Conservation (phyloP, 768 basidiomycete genomes). For the Mycena vitilis region DNA sequence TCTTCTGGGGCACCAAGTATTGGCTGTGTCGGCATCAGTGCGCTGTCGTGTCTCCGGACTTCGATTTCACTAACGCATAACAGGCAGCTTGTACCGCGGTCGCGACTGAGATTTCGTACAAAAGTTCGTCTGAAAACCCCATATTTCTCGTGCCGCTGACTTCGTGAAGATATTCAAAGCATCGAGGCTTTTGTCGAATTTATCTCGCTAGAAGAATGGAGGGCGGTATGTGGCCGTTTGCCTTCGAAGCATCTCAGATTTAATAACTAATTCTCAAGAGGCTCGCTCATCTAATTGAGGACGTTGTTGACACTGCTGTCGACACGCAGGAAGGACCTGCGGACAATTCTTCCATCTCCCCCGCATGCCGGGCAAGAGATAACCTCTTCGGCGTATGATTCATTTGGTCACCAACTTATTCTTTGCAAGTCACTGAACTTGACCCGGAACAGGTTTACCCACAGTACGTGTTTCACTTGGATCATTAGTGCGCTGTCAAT, state of each 20-base stretch:
- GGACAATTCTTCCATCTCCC: slow-evolving; percentile 8
- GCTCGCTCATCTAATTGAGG: slow-evolving; percentile 22
- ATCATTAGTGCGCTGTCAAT: not conserved
- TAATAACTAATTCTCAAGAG: slow-evolving; percentile 1
- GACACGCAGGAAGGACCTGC: slow-evolving; percentile 24
- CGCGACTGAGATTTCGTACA: slow-evolving; percentile 30
- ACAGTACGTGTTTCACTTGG: slow-evolving; percentile 16
- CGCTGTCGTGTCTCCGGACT: not conserved
- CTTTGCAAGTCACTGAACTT: not conserved
- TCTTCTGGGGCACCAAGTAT: slow-evolving; percentile 22
- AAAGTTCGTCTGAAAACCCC: not conserved
- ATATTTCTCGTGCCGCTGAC: not conserved
- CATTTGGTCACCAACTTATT: not conserved
- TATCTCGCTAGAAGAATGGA: slow-evolving; percentile 27
- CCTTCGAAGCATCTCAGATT: not conserved
- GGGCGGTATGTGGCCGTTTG: slow-evolving; percentile 10
- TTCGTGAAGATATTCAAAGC: slow-evolving; percentile 2
- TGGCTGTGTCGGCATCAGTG: slow-evolving; percentile 33
- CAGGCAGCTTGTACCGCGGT: slow-evolving; percentile 37
- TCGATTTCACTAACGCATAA: not conserved
- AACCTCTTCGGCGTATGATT: slow-evolving; percentile 19
- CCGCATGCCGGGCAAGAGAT: slow-evolving; percentile 18
- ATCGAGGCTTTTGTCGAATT: slow-evolving; percentile 32
- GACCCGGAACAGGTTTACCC: slow-evolving; percentile 23
- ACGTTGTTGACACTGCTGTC: slow-evolving; percentile 23